Base-by-base conservation (phyloP, 345 rosid genomes). In the Draba incana region DNA sequence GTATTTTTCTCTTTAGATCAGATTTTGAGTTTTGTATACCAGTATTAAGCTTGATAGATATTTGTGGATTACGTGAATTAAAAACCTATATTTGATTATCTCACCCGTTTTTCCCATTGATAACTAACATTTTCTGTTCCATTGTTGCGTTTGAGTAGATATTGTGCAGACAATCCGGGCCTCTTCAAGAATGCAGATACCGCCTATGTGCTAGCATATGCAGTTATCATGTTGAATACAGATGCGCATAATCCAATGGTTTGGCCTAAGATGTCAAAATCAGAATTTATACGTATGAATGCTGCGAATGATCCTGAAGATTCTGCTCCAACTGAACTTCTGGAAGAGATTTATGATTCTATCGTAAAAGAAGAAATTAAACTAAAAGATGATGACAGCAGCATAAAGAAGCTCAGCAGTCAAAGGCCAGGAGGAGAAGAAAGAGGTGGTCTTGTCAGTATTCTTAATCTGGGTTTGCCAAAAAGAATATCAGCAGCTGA, bases 191-290 rank as follows among this genome's bases (percentile, higher is more conserved):
- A 94, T 79, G 96, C 99, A 62, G 99, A 94, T 68, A 94, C 99
- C 62, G 99, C 99, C 43, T 94, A 94, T 82, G 93, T 94, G 81
- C 99, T 94, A 77, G 99, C 99, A 66, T 94, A 94, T 80, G 95
- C 98, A 57, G 97, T 94, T 80, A 94, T 94, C 77, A 85, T 94
- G 98, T 71, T 94, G 80, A 94, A 94, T 69, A 87, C 98, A 62
- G 99, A 94, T 80, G 98, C 96, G 3, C 99, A 94, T 78, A 91
- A 91, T 63, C 96, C 95, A 44, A 82, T 87, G 90, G 96, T 89
- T 69, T 94, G 91, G 89, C 92, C 99, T 76, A 91, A 94, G 80
- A 94, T 94, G 99, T 85, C 98, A 12, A 94, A 91, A 77, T 79
- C 92, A 24, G 99, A 94, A 80, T 94, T 94, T 78, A 55, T 84